Evolutionary conservation across 257 asterid species (phyloP), one percentile per base, ranked within the genome.

Genomic region (Capsicum rhomboideum): DNA sequence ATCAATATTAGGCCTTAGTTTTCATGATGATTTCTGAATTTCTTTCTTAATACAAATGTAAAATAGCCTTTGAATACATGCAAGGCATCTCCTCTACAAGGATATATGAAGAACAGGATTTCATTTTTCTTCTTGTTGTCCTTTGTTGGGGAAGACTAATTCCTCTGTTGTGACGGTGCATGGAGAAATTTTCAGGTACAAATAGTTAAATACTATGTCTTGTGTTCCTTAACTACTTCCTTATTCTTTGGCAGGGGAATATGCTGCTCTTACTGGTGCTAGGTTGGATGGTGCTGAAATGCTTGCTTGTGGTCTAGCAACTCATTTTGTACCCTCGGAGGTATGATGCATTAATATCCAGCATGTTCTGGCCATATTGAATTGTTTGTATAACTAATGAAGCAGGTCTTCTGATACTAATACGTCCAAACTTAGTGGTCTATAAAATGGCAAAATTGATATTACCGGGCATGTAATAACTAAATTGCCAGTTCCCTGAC

Each of bases 251-350:
- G 92, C 95, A 96, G 98, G 99, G 82, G 98, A 96, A 87, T 96
- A 94, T 87, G 89, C 88, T 66, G 97, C 97, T 75, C 90, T 96
- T 83, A 88, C 98, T n/a, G 99, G 99, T 54, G 87, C 96, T 81
- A 90, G 94, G 85, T 85, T 96, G 83, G 97, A 94, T 89, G 97
- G 98, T 83, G 92, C 97, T 63, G 99, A 96, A 90, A 94, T 94
- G 99, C 95, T 96, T 85, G 95, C 94, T 56, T 91, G 94, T 85
- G 99, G 99, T 56, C 90, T 94, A 78, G 97, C 98, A 67, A 94
- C 98, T 89, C 98, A 96, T 85, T 96, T 87, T 89, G 97, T 96
- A 71, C 93, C 83, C 8, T 92, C 97, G 46, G 93, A 90, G 97
- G 98, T 94, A 85, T 68, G 55, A 74, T 69, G 16, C 67, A 21